A percentile compares a stretch with the other conserved stretches of the same genome.
phyloP scores from a whole-genome alignment of 169 alveolate species.

The Plasmodium relictum region DNA sequence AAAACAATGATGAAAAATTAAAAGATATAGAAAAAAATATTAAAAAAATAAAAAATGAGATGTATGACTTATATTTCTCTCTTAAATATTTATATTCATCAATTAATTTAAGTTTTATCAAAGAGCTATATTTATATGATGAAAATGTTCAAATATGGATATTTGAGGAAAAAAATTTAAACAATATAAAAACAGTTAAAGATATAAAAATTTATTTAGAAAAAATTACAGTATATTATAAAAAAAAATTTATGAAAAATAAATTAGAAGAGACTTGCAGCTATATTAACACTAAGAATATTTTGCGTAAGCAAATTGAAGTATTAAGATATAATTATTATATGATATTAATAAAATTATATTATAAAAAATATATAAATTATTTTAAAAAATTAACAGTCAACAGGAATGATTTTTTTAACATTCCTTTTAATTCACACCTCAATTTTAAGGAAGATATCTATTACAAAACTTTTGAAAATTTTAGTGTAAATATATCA shows the following conservation, averaged over 20 bases:
- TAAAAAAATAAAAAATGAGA: not conserved
- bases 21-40: conserved; percentile 8
- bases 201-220: conserved; percentile 8
- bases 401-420: not conserved
- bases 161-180: conserved; percentile 2
- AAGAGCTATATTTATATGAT: conserved; percentile 25
- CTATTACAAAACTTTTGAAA: conserved; percentile 5
- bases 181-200: conserved; percentile 14
- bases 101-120: conserved; percentile 11
- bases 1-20: conserved; percentile 3
- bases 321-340: conserved; percentile 3
- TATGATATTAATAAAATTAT: conserved; percentile 6
- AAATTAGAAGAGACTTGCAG: not conserved
- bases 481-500: not conserved
- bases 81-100: conserved; percentile 24
- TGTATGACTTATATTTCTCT: not conserved
- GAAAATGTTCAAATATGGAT: not conserved
- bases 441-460: conserved; percentile 17
- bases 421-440: conserved; percentile 15
- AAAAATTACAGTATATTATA: conserved; percentile 10
- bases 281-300: conserved; percentile 18
- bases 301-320: conserved; percentile 38
- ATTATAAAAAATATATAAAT: conserved; percentile 14
- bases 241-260: conserved; percentile 16
- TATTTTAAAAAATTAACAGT: not conserved